A percentile compares a stretch with the other conserved stretches of the same genome.
Evolutionary conservation across 2,329 filamentous ascomycete genomes (phyloP).

Genomic region (Trichophyton equinum): DNA sequence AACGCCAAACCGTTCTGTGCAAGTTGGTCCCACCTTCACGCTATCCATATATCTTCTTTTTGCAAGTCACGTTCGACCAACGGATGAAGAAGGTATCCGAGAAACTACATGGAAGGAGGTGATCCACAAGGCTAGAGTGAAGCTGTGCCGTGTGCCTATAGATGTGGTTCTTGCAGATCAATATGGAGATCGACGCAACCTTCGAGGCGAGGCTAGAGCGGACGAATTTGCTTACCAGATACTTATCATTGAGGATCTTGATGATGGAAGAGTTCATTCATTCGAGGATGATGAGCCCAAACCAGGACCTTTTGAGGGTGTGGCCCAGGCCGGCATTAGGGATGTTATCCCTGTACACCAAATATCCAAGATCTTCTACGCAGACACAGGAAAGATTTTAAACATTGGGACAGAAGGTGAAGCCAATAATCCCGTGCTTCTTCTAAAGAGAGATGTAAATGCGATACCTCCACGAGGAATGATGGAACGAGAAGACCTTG

Average conservation of each 20-base stretch:
- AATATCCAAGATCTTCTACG: constrained; percentile 85
- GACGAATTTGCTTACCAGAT: constrained; percentile 70
- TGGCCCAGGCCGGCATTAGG: constrained; percentile 50
- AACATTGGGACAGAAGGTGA: constrained; percentile 63
- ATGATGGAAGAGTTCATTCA: constrained; percentile 56
- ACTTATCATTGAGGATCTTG: constrained; percentile 68
- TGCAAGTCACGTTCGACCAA: constrained; percentile 55
- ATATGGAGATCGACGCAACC: constrained; percentile 11
- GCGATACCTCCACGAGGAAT: constrained; percentile 50
- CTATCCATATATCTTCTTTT: constrained; percentile 95
- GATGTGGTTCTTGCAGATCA: constrained; percentile 31
- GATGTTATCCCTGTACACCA: constrained; percentile 58
- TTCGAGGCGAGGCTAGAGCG: constrained; percentile 32
- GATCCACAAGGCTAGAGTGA: constrained; percentile 79
- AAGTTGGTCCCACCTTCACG: constrained; percentile 77
- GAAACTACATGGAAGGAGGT: constrained; percentile 88
- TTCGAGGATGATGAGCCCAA: constrained; percentile 48
- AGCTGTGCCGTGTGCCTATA: constrained; percentile 59
- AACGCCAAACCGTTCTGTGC: constrained; percentile 50
- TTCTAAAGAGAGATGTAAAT: constrained; percentile 59
- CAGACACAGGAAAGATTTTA: constrained; percentile 76
- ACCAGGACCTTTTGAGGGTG: constrained; percentile 48
- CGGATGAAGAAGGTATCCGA: constrained; percentile 46
- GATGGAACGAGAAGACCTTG: constrained; percentile 37
- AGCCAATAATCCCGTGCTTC: constrained; percentile 58